Evolutionary conservation across 176 grass and related monocot genomes (phyloP).

Genomic region (Rhynchospora tenuis): DNA sequence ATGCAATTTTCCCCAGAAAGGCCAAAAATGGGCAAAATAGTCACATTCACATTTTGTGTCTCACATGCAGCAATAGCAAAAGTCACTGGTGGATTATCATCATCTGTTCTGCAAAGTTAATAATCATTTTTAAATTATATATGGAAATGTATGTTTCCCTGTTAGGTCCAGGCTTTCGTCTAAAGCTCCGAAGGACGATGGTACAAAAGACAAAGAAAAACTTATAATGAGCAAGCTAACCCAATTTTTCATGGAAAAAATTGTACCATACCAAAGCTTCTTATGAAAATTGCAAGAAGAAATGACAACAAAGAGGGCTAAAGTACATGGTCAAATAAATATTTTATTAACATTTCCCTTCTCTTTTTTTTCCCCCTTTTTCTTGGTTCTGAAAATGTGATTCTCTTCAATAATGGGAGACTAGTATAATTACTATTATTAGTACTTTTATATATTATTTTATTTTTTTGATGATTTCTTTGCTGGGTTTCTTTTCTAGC

Average conservation of each 20-base stretch:
- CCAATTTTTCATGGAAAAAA: slow-evolving; percentile 16
- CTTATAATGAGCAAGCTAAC: slow-evolving; percentile 29
- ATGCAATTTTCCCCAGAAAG: slow-evolving; percentile 73
- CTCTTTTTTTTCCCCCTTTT: background rate
- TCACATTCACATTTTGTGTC: slow-evolving; percentile 92
- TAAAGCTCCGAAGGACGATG: background rate
- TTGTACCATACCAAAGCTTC: background rate
- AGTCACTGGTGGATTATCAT: slow-evolving; percentile 86
- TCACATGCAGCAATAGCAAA: slow-evolving; percentile 86
- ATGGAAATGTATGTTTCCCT: background rate
- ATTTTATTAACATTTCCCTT: background rate
- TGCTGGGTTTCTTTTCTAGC: too few species aligned
- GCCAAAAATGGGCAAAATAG: slow-evolving; percentile 76
- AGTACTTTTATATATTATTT: too few species aligned
- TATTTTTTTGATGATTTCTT: too few species aligned
- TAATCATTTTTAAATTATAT: slow-evolving; percentile 6
- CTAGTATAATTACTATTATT: too few species aligned
- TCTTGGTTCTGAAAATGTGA: background rate
- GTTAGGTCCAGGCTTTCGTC: slow-evolving; percentile 4
- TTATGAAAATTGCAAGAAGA: background rate
- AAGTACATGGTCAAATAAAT: background rate
- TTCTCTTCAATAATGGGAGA: background rate
- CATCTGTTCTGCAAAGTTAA: slow-evolving; percentile 55
- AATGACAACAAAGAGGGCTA: background rate
- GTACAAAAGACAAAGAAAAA: slow-evolving; percentile 17